Conservation (phyloP, 176 grass and related monocot species). For the Aegilops umbellulata region DNA sequence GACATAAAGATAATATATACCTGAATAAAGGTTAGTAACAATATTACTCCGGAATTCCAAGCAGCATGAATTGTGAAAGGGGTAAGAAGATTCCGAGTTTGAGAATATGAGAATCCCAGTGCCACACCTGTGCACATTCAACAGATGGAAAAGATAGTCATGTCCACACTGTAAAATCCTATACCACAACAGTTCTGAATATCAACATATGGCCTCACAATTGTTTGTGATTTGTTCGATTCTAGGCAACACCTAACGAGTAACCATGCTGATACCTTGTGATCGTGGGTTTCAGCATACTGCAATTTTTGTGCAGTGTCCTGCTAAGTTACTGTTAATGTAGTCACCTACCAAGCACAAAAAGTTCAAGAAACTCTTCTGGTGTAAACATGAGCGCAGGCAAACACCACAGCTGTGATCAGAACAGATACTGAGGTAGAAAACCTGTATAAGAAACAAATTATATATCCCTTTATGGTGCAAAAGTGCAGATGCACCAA, state of each 20-base stretch:
- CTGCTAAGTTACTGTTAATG: no score
- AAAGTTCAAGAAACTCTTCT: conserved; percentile 81
- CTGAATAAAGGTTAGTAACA: conserved; percentile 84
- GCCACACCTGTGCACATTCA: conserved; percentile 55
- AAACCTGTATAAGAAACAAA: conserved; percentile 40
- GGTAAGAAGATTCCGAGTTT: conserved; percentile 88
- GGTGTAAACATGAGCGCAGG: conserved; percentile 85
- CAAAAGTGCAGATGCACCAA: not conserved
- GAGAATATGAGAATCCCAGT: conserved; percentile 84
- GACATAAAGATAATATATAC: not conserved
- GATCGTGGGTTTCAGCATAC: not conserved
- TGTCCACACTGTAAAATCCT: not conserved
- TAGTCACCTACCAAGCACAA: conserved; percentile 68
- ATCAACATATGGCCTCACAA: not conserved
- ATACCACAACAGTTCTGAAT: not conserved
- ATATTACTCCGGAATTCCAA: conserved; percentile 91
- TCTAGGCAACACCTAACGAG: not conserved
- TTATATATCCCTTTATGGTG: no score
- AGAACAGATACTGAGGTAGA: conserved; percentile 60
- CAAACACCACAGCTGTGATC: conserved; percentile 59
- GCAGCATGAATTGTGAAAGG: conserved; percentile 79
- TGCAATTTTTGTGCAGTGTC: not conserved
- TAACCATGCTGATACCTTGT: not conserved
- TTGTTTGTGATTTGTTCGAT: not conserved
- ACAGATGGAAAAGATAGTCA: not conserved